Evolutionary conservation across 768 basidiomycete genomes (phyloP).

Genomic region (Mycena maculata): DNA sequence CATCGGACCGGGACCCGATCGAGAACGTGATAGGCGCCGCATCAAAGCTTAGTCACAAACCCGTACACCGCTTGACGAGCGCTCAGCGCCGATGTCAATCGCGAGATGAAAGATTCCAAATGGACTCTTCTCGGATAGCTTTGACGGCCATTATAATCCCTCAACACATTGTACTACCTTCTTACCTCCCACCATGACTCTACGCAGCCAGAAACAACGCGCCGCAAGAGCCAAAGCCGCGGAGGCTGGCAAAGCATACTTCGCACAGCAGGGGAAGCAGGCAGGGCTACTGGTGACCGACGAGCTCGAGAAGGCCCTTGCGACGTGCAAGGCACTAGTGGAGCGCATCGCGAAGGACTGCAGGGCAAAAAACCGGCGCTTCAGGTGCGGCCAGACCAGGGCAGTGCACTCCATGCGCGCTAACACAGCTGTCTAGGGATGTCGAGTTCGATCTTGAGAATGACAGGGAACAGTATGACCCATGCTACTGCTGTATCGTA

Average conservation of each 20-base stretch:
- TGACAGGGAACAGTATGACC: slow-evolving; percentile 48
- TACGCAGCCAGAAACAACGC: slow-evolving; percentile 5
- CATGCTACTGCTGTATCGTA: neutral
- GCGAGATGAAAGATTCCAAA: neutral
- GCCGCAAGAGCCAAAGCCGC: slow-evolving; percentile 2
- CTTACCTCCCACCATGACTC: slow-evolving; percentile 15
- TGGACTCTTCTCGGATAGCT: neutral
- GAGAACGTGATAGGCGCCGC: too few relatives aligned
- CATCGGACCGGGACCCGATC: too few relatives aligned
- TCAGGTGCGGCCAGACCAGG: slow-evolving; percentile 51
- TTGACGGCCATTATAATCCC: neutral
- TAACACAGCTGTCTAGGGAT: slow-evolving; percentile 50
- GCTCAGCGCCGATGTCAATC: too few relatives aligned
- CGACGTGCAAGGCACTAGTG: slow-evolving; percentile 59
- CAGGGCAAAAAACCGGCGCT: slow-evolving; percentile 58
- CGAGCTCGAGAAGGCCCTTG: slow-evolving; percentile 62
- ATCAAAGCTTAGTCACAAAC: too few relatives aligned
- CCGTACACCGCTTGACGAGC: too few relatives aligned
- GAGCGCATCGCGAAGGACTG: slow-evolving; percentile 59
- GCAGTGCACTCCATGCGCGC: neutral
- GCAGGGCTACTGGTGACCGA: slow-evolving; percentile 60
- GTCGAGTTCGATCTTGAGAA: slow-evolving; percentile 69
- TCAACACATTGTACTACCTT: too few relatives aligned
- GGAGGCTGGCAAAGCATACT: slow-evolving; percentile 33
- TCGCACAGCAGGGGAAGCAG: slow-evolving; percentile 44